Evolutionary conservation across 345 rosid genomes (phyloP), one percentile per base, ranked within the genome.

Genomic region (Erysimum cheiranthoides): DNA sequence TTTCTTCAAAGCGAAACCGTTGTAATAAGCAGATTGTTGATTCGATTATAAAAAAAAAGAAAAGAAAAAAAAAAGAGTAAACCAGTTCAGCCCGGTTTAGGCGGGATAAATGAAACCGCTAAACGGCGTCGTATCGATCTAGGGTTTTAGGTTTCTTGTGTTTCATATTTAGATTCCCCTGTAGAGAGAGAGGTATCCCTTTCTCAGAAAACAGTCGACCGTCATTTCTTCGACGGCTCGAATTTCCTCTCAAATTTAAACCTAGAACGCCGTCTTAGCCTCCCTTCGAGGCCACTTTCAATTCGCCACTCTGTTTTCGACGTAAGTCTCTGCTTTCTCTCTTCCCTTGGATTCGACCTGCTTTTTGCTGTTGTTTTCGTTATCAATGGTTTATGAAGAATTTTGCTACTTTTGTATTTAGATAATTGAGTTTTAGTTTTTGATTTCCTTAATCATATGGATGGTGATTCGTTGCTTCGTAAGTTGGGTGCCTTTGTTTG

Each of bases 81-180:
- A 60, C 47, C 65, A 32, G 47, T 61, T 57, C 32, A 21, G 8
- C 3, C 66, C 47, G 47, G 66, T 61, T 39, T 6, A 61, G 31
- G 17, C 13, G 43, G 34, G 1, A 42, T 28, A 12, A 21, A n/a
- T n/a, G n/a, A n/a, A n/a, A n/a, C n/a, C 3, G 2, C 16, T 6
- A 16, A 66, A 58, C 61, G 73, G 4, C 78, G 58, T 25, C 79
- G 70, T 25, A 31, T 6, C 0, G 0, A 0, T 0, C 5, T 61
- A 76, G 79, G 79, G 79, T 75, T 75, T 68, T 68, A 59, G 63
- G 53, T 68, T 30, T 58, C 60, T 30, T 58, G 11, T 39, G 6
- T 2, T 5, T 14, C 17, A 14, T 70, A 75, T 68, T 31, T 58
- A 60, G 27, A 75, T n/a, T 47, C 67, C 42, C 60, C 16, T n/a